phyloP scores from a whole-genome alignment of 2,329 filamentous ascomycete species.

The Dothideomycetes sp. region DNA sequence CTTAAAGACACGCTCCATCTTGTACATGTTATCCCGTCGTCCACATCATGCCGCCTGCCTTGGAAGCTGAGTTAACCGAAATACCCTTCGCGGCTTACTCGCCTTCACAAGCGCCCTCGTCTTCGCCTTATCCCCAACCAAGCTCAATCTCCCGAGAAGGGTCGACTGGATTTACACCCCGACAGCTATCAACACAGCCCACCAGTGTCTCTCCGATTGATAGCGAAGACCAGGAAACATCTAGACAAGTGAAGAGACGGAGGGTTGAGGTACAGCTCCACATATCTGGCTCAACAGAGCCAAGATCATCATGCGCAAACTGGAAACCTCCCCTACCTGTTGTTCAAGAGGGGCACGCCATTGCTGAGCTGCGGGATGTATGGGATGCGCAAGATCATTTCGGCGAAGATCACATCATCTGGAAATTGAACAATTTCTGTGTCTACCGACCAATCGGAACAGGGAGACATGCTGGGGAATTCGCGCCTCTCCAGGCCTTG shows the following conservation, averaged over 20 bases:
- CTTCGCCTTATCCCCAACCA: too few relatives aligned
- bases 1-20: too few relatives aligned
- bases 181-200: too few relatives aligned
- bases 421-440: conserved; percentile 1
- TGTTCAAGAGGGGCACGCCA: neutral
- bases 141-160: too few relatives aligned
- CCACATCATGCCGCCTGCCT: too few relatives aligned
- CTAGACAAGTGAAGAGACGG: neutral
- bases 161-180: too few relatives aligned
- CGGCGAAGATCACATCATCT: conserved; percentile 2
- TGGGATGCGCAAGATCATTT: conserved; percentile 1
- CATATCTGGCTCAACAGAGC: neutral
- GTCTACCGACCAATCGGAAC: neutral
- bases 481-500: conserved; percentile 46
- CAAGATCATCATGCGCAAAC: neutral
- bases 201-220: too few relatives aligned
- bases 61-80: too few relatives aligned
- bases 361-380: neutral
- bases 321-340: neutral
- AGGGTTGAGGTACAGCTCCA: neutral
- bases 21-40: too few relatives aligned
- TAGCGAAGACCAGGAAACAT: too few relatives aligned
- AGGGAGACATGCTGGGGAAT: conserved; percentile 32
- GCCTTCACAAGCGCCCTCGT: too few relatives aligned
- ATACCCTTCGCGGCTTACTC: too few relatives aligned